Conservation (phyloP, 2,329 filamentous ascomycete genomes). For the Graphiopsis chlorocephala region DNA sequence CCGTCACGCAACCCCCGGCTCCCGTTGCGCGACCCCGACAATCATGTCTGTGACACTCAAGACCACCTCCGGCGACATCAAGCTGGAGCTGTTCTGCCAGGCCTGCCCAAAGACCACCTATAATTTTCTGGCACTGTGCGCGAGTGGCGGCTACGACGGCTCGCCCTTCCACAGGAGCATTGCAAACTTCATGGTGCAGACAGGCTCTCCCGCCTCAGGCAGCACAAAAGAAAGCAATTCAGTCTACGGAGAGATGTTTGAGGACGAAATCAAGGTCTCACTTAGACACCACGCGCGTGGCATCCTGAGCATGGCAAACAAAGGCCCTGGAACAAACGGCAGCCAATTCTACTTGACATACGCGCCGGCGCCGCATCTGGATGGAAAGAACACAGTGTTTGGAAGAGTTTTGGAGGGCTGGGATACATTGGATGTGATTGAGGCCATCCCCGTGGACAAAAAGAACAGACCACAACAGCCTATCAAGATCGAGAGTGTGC, state of each 20-base stretch:
- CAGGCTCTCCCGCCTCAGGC: constrained; percentile 56
- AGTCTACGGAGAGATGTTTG: constrained; percentile 70
- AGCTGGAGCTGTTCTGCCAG: constrained; percentile 95
- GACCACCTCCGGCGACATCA: constrained; percentile 85
- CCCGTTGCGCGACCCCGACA: background rate
- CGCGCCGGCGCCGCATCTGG: constrained; percentile 73
- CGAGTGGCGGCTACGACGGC: constrained; percentile 70
- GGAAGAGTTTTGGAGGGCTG: constrained; percentile 63
- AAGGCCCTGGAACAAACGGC: constrained; percentile 88
- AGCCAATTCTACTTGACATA: constrained; percentile 83
- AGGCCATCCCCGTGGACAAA: constrained; percentile 70
- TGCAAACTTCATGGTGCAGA: constrained; percentile 76
- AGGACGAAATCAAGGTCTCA: constrained; percentile 72
- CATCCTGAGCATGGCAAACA: constrained; percentile 93
- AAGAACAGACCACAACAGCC: constrained; percentile 70
- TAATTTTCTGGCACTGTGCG: constrained; percentile 87
- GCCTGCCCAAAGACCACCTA: constrained; percentile 85
- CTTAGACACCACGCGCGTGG: constrained; percentile 91
- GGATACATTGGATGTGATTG: constrained; percentile 67
- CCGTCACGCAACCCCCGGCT: background rate
- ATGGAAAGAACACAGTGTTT: constrained; percentile 82
- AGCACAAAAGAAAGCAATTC: constrained; percentile 52
- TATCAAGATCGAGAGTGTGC: constrained; percentile 65
- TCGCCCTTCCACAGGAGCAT: constrained; percentile 80
- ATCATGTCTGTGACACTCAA: constrained; percentile 63